phyloP scores from a whole-genome alignment of 1,284 basidiomycete genomes.

The Sporisorium scitamineum region DNA sequence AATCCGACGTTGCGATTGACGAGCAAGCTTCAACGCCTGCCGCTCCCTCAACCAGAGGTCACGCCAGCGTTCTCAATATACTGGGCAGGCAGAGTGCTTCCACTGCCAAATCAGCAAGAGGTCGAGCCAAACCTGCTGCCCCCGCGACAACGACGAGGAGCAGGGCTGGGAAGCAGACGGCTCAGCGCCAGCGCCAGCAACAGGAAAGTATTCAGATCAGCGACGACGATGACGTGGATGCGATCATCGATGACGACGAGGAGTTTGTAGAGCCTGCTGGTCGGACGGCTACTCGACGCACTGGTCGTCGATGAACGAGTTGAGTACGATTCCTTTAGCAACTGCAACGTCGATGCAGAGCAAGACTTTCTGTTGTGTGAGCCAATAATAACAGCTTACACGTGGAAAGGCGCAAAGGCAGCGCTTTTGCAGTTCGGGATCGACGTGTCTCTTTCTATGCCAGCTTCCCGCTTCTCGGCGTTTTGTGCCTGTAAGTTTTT shows the following conservation, averaged over 20 bases:
- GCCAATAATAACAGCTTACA: not conserved
- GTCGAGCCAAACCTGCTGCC: not conserved
- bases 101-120: not conserved
- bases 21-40: constrained; percentile 27
- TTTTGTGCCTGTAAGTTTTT: not conserved
- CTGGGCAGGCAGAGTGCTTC: constrained; percentile 18
- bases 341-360: not conserved
- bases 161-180: not conserved
- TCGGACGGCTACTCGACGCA: constrained; percentile 4
- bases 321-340: not conserved
- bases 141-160: constrained; percentile 6
- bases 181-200: constrained; percentile 4
- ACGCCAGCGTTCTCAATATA: constrained; percentile 38
- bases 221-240: constrained; percentile 33
- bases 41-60: constrained; percentile 10
- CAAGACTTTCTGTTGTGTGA: not conserved
- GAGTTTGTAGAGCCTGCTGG: constrained; percentile 40
- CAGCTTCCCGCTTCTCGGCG: constrained; percentile 16
- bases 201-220: constrained; percentile 46
- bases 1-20: constrained; percentile 28
- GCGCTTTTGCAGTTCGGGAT: not conserved
- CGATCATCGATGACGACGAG: constrained; percentile 30
- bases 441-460: constrained; percentile 1
- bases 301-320: constrained; percentile 14
- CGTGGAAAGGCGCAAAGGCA: constrained; percentile 7